Percentiles rank a stretch among this genome's conserved stretches.
Conservation (phyloP, 2,329 filamentous ascomycete genomes). For the Fusarium sp. region DNA sequence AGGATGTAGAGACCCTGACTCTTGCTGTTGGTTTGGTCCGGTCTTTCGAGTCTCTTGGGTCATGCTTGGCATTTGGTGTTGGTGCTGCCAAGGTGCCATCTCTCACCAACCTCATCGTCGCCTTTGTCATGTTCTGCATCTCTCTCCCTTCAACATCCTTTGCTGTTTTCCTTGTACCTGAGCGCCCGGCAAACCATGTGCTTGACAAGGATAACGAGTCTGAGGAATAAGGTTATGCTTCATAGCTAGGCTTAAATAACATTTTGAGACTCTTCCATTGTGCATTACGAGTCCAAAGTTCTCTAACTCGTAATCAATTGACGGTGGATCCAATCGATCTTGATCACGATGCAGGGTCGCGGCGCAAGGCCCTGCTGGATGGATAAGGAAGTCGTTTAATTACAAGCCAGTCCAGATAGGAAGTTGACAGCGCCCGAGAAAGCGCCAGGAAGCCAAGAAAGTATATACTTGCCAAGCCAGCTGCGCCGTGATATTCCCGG, state of each 20-base stretch:
- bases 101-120: conserved; percentile 57
- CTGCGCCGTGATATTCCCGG: accelerated
- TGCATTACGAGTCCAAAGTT: background rate
- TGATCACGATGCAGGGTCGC: background rate
- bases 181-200: conserved; percentile 30
- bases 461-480: background rate
- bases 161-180: conserved; percentile 50
- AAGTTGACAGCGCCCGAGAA: background rate
- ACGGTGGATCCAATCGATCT: background rate
- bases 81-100: conserved; percentile 55
- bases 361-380: background rate
- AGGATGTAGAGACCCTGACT: conserved; percentile 60
- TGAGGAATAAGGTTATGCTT: background rate
- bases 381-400: background rate
- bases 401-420: background rate
- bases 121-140: conserved; percentile 57
- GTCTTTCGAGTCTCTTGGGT: conserved; percentile 58
- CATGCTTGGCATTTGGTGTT: conserved; percentile 56
- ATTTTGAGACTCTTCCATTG: background rate
- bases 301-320: too few relatives aligned
- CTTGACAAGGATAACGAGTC: conserved; percentile 12
- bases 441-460: background rate
- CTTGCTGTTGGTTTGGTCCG: conserved; percentile 57
- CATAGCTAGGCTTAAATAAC: background rate
- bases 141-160: conserved; percentile 49